phyloP scores from a whole-genome alignment of 2,329 filamentous ascomycete species.

The Fragosphaeria purpurea region DNA sequence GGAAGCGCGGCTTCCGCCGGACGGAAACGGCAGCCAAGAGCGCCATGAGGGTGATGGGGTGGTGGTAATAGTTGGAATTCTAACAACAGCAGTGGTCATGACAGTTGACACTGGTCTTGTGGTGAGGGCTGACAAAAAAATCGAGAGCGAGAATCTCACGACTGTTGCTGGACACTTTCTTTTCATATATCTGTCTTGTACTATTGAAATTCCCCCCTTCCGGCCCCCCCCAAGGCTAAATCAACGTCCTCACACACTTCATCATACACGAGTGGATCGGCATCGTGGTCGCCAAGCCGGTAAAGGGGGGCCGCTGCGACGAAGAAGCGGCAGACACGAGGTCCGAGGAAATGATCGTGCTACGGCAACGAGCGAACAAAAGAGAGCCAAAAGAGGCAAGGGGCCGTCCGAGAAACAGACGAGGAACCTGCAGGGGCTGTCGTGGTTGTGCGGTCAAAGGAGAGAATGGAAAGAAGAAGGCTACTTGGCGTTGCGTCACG shows the following conservation, averaged over 20 bases:
- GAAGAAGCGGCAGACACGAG: slow-evolving; percentile 3
- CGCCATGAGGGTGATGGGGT: not conserved
- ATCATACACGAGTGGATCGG: not conserved
- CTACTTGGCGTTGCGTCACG: too few species aligned
- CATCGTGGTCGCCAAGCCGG: not conserved
- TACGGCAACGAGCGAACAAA: not conserved
- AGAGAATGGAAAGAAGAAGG: too few species aligned
- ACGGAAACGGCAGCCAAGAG: slow-evolving; percentile 4
- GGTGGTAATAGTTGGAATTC: not conserved
- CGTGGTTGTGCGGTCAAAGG: too few species aligned
- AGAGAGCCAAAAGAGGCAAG: not conserved
- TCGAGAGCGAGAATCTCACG: too few species aligned
- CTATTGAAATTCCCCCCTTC: not conserved
- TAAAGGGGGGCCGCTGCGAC: not conserved
- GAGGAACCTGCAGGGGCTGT: too few species aligned
- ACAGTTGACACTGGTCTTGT: too few species aligned
- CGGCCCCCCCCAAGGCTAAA: slow-evolving; percentile 1
- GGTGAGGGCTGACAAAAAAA: too few species aligned
- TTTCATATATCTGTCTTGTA: not conserved
- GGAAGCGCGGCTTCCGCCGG: slow-evolving; percentile 5
- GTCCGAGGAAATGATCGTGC: not conserved
- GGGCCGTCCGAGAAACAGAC: too few species aligned
- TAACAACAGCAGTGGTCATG: not conserved
- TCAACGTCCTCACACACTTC: slow-evolving; percentile 1
- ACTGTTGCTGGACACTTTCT: too few species aligned